These are phyloP conservation scores for Dunaliella primolecta DNA, from an alignment of 139 green algal species.

Conservation along the genomic window DNA sequence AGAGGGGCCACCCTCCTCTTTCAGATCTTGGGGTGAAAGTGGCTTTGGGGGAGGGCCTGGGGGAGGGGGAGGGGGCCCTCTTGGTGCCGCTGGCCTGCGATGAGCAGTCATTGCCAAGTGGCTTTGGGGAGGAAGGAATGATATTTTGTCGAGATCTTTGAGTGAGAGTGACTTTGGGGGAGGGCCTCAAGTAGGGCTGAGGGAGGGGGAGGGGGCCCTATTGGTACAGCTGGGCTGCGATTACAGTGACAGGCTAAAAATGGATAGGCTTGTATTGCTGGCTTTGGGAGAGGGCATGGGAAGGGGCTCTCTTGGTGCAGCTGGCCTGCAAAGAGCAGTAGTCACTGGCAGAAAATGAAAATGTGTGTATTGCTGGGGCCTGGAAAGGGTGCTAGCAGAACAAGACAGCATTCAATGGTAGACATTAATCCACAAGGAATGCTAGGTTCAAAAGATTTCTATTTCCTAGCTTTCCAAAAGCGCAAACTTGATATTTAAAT, in stretches of 20 bases:
- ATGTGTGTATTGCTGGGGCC: background rate
- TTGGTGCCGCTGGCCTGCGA: conserved; percentile 36
- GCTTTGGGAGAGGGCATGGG: background rate
- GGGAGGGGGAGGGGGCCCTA: conserved; percentile 56
- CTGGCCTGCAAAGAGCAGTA: background rate
- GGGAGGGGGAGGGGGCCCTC: conserved; percentile 56
- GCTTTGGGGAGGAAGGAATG: background rate
- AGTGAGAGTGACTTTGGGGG: conserved; percentile 34
- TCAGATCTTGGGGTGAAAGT: conserved; percentile 29
- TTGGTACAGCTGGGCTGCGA: conserved; percentile 35
- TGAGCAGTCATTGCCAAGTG: conserved; percentile 10
- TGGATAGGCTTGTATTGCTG: background rate
- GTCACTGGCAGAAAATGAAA: background rate
- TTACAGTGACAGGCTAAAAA: too few species aligned
- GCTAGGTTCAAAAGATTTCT: background rate
- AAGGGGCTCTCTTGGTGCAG: background rate
- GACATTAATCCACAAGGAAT: background rate
- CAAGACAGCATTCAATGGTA: background rate
- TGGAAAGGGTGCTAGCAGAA: background rate
- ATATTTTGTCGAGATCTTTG: conserved; percentile 21
- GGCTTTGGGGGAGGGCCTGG: conserved; percentile 32
- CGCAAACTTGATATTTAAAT: background rate
- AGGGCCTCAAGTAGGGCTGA: too few species aligned
- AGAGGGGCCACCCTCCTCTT: background rate
- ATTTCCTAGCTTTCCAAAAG: too few species aligned